A percentile compares a stretch with the other conserved stretches of the same genome.
Evolutionary conservation across 257 asterid species (phyloP).

Genomic region (Solanum chiquidenum): DNA sequence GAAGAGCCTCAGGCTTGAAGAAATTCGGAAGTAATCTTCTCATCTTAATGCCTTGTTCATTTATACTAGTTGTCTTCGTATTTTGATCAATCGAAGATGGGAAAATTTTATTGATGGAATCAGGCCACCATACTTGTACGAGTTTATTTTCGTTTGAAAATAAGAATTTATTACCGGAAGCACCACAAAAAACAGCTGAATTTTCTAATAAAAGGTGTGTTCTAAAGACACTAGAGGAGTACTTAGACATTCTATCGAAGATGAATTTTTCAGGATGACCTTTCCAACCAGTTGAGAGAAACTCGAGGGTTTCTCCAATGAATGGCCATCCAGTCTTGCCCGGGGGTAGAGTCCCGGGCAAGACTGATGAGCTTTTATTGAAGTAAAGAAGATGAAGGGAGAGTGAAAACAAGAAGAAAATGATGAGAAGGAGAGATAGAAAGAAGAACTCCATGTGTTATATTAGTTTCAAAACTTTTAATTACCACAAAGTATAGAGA

Average conservation of each 20-base stretch:
- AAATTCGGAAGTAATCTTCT: slow-evolving; percentile 47
- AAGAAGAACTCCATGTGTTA: background rate
- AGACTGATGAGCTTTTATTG: slow-evolving; percentile 11
- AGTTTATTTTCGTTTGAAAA: slow-evolving; percentile 8
- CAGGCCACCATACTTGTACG: slow-evolving; percentile 57
- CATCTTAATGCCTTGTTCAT: slow-evolving; percentile 37
- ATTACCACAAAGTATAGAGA: background rate
- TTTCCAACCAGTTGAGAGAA: background rate
- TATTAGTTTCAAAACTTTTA: background rate
- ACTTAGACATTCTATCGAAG: slow-evolving; percentile 32
- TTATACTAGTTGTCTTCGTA: slow-evolving; percentile 4
- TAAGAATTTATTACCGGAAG: slow-evolving; percentile 41
- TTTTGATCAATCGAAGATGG: slow-evolving; percentile 11
- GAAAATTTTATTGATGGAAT: slow-evolving; percentile 35
- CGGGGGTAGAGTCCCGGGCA: slow-evolving; percentile 28
- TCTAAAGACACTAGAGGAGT: slow-evolving; percentile 29
- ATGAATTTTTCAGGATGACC: slow-evolving; percentile 15
- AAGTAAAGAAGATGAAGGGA: slow-evolving; percentile 27
- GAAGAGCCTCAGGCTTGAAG: slow-evolving; percentile 50
- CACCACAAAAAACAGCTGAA: slow-evolving; percentile 41
- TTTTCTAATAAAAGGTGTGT: slow-evolving; percentile 39
- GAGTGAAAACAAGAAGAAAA: slow-evolving; percentile 16
- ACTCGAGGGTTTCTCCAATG: slow-evolving; percentile 41
- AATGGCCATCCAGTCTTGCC: slow-evolving; percentile 53
- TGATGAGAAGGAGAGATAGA: slow-evolving; percentile 18